Conservation (phyloP, 2,329 filamentous ascomycete species). For the Alternaria longipes region DNA sequence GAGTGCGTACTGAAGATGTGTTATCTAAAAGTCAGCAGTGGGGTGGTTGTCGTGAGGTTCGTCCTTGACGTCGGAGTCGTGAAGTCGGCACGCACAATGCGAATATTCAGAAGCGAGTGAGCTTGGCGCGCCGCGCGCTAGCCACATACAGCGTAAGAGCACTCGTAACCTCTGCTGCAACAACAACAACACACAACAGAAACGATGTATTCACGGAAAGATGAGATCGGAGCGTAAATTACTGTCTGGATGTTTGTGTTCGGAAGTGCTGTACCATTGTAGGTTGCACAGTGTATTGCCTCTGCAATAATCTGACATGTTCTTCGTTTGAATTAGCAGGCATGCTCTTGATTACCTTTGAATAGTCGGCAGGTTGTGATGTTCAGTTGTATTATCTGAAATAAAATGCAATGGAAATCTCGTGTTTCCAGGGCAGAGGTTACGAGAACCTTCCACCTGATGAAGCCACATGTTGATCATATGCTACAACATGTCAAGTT, state of each 20-base stretch:
- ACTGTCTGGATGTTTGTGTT: too few species aligned
- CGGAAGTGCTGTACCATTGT: too few species aligned
- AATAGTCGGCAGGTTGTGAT: too few species aligned
- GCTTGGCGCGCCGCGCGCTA: slow-evolving; percentile 29
- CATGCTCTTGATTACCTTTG: too few species aligned
- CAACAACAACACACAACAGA: too few species aligned
- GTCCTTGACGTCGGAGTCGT: slow-evolving; percentile 29
- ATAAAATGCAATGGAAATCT: neutral
- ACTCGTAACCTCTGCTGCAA: neutral
- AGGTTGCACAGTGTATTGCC: too few species aligned
- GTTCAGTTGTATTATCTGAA: too few species aligned
- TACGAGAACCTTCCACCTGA: neutral
- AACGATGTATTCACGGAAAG: too few species aligned
- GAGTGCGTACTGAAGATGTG: slow-evolving; percentile 47
- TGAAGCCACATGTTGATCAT: neutral
- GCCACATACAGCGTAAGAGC: slow-evolving; percentile 2
- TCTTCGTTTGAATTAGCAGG: too few species aligned
- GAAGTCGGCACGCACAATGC: slow-evolving; percentile 20
- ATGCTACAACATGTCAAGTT: neutral
- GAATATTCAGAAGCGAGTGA: neutral
- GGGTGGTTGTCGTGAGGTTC: slow-evolving; percentile 44
- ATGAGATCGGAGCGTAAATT: too few species aligned
- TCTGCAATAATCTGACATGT: too few species aligned
- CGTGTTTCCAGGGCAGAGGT: neutral
- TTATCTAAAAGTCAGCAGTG: slow-evolving; percentile 49